Evolutionary conservation across 352 stramenopile genomes (phyloP).

Genomic region (Pelagophyceae sp.): DNA sequence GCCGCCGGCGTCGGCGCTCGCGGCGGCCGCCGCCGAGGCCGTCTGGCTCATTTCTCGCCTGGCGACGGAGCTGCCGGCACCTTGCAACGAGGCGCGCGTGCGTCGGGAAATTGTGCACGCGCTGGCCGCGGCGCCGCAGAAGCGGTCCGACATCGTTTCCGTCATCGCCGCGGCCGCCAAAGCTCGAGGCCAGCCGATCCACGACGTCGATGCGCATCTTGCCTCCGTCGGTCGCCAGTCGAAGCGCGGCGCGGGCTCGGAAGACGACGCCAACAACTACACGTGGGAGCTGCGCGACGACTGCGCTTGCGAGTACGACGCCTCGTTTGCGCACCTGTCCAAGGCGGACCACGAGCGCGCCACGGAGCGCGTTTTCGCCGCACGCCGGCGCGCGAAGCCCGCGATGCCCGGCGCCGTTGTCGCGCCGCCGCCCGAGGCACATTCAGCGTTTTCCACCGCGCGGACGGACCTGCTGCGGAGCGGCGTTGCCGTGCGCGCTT

Average conservation of each 20-base stretch:
- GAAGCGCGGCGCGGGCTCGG: neutral
- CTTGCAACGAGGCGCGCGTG: constrained; percentile 29
- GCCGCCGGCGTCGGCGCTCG: neutral
- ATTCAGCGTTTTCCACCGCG: neutral
- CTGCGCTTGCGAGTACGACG: constrained; percentile 52
- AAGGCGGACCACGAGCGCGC: constrained; percentile 51
- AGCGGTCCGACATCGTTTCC: constrained; percentile 48
- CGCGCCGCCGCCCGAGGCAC: neutral
- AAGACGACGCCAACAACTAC: neutral
- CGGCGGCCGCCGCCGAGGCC: neutral
- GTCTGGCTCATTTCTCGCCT: neutral
- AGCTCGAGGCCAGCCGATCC: neutral
- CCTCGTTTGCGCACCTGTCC: constrained; percentile 53
- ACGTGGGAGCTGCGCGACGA: constrained; percentile 43
- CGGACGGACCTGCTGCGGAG: neutral
- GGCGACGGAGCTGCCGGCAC: neutral
- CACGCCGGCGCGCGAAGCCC: neutral
- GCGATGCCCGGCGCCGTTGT: neutral
- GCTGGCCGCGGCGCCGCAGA: constrained; percentile 48
- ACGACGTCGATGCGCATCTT: neutral
- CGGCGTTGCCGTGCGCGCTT: neutral
- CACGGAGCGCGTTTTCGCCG: constrained; percentile 34
- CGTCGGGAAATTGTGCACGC: constrained; percentile 55
- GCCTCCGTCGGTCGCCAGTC: neutral
- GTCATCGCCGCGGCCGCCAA: constrained; percentile 44